phyloP scores from a whole-genome alignment of 805 yeast genomes.

The Saccharomycopsis guyanensis region DNA sequence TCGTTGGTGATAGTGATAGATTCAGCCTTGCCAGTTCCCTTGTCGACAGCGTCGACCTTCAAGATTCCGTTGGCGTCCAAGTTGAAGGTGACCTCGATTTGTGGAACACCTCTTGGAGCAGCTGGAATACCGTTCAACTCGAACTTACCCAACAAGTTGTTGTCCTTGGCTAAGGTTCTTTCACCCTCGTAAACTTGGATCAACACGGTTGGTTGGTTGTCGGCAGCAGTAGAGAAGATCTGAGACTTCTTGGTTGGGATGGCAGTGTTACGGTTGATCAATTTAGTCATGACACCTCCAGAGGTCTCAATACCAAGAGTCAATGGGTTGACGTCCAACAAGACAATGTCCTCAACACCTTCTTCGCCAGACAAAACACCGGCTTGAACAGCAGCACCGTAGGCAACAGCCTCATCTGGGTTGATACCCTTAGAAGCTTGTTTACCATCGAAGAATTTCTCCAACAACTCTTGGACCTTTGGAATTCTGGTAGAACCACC shows the following conservation, averaged over 20 bases:
- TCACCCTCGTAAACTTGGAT: constrained; percentile 96
- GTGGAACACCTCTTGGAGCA: constrained; percentile 89
- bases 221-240: constrained; percentile 92
- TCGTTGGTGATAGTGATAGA: constrained; percentile 89
- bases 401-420: constrained; percentile 99
- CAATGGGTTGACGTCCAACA: constrained; percentile 89
- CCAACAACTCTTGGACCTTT: constrained; percentile 90
- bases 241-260: constrained; percentile 95
- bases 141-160: constrained; percentile 81
- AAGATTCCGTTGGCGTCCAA: constrained; percentile 82
- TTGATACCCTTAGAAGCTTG: constrained; percentile 95
- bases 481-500: constrained; percentile 99
- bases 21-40: constrained; percentile 90
- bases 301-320: constrained; percentile 95
- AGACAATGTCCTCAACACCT: constrained; percentile 82
- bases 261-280: constrained; percentile 90
- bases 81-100: constrained; percentile 83
- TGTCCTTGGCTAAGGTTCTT: constrained; percentile 90
- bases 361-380: constrained; percentile 96
- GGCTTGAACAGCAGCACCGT: constrained; percentile 99
- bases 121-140: constrained; percentile 85
- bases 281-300: constrained; percentile 95
- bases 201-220: constrained; percentile 91
- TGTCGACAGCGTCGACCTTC: constrained; percentile 81
- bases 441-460: constrained; percentile 87